Evolutionary conservation across 768 basidiomycete species (phyloP), one percentile per base, ranked within the genome.

Genomic region (Asterophora parasitica): DNA sequence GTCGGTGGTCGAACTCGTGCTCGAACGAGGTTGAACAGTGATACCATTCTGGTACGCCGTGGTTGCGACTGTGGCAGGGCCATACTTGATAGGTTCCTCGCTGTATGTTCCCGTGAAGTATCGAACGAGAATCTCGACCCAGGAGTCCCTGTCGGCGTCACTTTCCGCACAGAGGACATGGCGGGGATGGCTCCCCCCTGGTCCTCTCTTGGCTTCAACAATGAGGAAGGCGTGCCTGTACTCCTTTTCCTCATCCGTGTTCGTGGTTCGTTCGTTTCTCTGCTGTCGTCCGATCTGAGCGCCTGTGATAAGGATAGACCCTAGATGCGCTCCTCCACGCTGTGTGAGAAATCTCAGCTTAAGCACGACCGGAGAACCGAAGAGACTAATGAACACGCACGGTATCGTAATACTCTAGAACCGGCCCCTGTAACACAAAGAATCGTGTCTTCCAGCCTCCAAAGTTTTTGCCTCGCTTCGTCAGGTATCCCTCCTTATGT

Each of bases 161-260:
- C 91, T 96, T 68, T 96, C 92, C 0, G 96, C 96, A 60, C 96
- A 98, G 4, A 99, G 73, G 33, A 99, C 94, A 61, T 98, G 95
- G 13, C 91, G 81, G 26, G 86, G 74, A 58, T 79, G 81, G 40
- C 80, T 75, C 13, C 82, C 84, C 28, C 78, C 78, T 2, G 85
- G 81, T 2, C 76, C 81, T 53, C 80, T 86, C 66, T 82, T 88
- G 15, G 82, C 82, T 65, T 96, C 94, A 51, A 98, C 92, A 58
- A 99, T 90, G 52, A 99, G 81, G 69, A 99, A 97, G 1, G 96
- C 96, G 62, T 99, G 96, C 17, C 93, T 82, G 56, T 96, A 96
- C 55, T 95, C 89, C 60, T 91, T 90, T 57, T 96, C 92, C 44
- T 93, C 92, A 51, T 88, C 85, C 1, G 75, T 69, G 35, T 74